Base-by-base conservation (phyloP, 139 green algal genomes). In the Coelastrella sp. region DNA sequence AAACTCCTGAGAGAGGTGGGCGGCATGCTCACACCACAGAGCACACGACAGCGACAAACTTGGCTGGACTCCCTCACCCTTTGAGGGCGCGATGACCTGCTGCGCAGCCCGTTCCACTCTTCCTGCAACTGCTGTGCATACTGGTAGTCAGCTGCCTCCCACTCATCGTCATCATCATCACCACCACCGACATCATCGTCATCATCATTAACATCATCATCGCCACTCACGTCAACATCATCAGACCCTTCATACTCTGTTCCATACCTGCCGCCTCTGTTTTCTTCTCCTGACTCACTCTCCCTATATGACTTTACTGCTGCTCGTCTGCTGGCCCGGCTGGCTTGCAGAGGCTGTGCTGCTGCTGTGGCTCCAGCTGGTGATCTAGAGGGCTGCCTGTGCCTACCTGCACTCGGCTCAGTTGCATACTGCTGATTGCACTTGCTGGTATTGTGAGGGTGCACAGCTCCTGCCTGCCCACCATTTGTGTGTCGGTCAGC, bases 101-200 rank as follows among this genome's bases (percentile, higher is more conserved):
- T 27, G 14, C 93, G 65, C 76, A 93, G 84, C 0, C 93, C 92
- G 15, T 94, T 95, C 61, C 91, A 87, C 68, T 93, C 89, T 56
- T 87, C 78, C 82, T 94, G 81, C 19, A 94, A 57, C 27, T 88
- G 88, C 68, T 83, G 78, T 0, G 92, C 92, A 25, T 90, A 86
- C 66, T 90, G 72, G 78, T 88, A 91, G 72, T 94, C 93, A 24
- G 92, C 91, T 12, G 24, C 78, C n/a, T 89, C 84, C 27, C 87
- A 78, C 12, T 92, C 91, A 63, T 90, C 91, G 11, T 84, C 90
- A 22, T 68, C 84, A n/a, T 57, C 85, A 70, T 60, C 22, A 7
- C 7, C 56, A 10, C 24, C 84, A 65, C 68, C 65, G 7, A 66
- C 65, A 35, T 81, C 65, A 57, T 88, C 90, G 59, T 90, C 90